Evolutionary conservation across 305 asterid genomes (phyloP).

Genomic region (Fraxinus dipetala): DNA sequence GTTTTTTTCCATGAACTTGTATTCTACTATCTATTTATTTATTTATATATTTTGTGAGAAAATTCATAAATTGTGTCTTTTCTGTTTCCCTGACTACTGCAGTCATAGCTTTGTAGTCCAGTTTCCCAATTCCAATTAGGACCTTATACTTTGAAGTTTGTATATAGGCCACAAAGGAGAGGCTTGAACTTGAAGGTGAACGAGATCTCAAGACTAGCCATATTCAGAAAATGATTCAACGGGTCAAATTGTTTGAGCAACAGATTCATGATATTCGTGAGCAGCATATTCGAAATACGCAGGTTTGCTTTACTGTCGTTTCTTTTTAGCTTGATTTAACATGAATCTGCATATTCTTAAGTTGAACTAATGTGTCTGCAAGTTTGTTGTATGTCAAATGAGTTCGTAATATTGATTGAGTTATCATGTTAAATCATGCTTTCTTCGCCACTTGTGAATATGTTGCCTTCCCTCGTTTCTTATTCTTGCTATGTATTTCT

Average conservation of each 20-base stretch:
- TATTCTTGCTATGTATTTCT: background rate
- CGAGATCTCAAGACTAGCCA: conserved; percentile 40
- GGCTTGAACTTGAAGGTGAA: conserved; percentile 57
- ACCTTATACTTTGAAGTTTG: conserved; percentile 24
- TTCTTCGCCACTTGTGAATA: background rate
- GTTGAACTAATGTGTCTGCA: conserved; percentile 8
- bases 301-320: conserved; percentile 43
- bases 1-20: background rate
- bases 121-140: conserved; percentile 9
- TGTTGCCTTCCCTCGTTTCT: background rate
- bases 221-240: conserved; percentile 40
- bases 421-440: background rate
- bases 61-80: conserved; percentile 17
- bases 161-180: conserved; percentile 65
- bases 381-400: background rate
- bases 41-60: conserved; percentile 4
- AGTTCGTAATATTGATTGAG: background rate
- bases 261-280: conserved; percentile 65
- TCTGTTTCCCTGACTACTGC: background rate
- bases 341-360: conserved; percentile 16
- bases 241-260: conserved; percentile 47
- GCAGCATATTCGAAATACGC: conserved; percentile 64
- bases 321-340: conserved; percentile 17
- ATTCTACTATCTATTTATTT: conserved; percentile 12
- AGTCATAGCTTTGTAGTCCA: conserved; percentile 16